These are phyloP conservation scores for Nothophaeocryptopus gaeumannii DNA, from an alignment of 2,329 filamentous ascomycete genomes.

Conservation along the genomic window DNA sequence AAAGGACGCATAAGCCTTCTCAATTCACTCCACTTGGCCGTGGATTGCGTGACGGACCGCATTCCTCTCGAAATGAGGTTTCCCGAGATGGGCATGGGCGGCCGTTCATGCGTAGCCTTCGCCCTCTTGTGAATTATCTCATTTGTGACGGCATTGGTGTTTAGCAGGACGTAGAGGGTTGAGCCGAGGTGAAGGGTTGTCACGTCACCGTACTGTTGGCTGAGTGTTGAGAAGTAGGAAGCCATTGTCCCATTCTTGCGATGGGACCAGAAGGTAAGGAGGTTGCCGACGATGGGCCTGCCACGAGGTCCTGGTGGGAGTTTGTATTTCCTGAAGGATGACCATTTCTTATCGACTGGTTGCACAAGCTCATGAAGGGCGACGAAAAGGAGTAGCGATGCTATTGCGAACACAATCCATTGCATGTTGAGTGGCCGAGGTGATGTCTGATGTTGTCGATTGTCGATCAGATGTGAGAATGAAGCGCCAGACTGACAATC, in stretches of 20 bases:
- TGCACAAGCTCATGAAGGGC: constrained; percentile 8
- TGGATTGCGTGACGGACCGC: constrained; percentile 15
- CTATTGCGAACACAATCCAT: neutral
- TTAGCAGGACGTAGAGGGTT: constrained; percentile 12
- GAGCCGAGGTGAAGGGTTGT: constrained; percentile 14
- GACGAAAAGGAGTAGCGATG: neutral
- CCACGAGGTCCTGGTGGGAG: constrained; percentile 13
- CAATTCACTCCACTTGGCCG: constrained; percentile 7
- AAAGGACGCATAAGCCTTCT: constrained; percentile 10
- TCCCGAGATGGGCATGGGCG: constrained; percentile 15
- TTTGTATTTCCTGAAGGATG: constrained; percentile 5
- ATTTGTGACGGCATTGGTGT: constrained; percentile 13
- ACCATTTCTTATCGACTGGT: constrained; percentile 13
- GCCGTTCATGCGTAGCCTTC: constrained; percentile 11
- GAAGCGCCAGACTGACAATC: too few relatives aligned
- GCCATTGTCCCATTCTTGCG: constrained; percentile 8
- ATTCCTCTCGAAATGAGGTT: constrained; percentile 11
- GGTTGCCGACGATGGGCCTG: constrained; percentile 9
- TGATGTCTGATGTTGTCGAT: too few relatives aligned
- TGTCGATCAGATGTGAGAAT: too few relatives aligned
- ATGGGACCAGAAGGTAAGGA: constrained; percentile 13
- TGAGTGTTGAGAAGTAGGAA: constrained; percentile 2
- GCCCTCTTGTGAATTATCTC: constrained; percentile 15
- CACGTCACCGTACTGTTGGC: constrained; percentile 11
- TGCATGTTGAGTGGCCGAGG: neutral